phyloP scores from a whole-genome alignment of 495 filamentous ascomycete genomes.

The Aspergillus panamensis region DNA sequence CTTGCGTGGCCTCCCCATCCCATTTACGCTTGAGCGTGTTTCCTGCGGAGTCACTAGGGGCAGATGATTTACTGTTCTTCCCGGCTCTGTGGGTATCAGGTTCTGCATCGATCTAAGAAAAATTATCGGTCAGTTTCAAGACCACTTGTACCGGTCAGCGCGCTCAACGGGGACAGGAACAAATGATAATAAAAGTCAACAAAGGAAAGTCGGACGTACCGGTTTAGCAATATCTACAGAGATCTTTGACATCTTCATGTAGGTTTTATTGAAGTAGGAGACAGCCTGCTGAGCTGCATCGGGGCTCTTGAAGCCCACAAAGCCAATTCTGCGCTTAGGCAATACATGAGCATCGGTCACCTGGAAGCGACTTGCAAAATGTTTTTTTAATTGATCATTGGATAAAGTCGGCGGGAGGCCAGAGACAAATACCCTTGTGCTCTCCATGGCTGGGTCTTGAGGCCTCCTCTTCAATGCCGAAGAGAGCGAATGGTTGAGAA shows the following conservation, averaged over 20 bases:
- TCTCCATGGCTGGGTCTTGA: slow-evolving; percentile 38
- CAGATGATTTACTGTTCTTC: slow-evolving; percentile 23
- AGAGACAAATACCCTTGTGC: slow-evolving; percentile 82
- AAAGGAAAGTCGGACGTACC: slow-evolving; percentile 47
- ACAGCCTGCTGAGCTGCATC: slow-evolving; percentile 77
- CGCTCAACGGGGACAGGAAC: slow-evolving; percentile 29
- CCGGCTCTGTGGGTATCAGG: slow-evolving; percentile 32
- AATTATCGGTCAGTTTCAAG: slow-evolving; percentile 43
- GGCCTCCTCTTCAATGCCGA: slow-evolving; percentile 17
- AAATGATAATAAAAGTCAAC: background rate
- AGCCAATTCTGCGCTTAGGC: slow-evolving; percentile 85
- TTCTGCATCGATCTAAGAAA: slow-evolving; percentile 38
- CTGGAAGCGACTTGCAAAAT: slow-evolving; percentile 72
- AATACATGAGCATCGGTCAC: slow-evolving; percentile 92
- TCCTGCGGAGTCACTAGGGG: slow-evolving; percentile 14
- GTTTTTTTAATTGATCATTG: slow-evolving; percentile 77
- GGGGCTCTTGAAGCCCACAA: slow-evolving; percentile 85
- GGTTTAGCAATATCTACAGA: slow-evolving; percentile 85
- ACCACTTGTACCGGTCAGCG: slow-evolving; percentile 48
- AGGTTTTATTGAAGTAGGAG: slow-evolving; percentile 91
- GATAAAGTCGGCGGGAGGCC: slow-evolving; percentile 71
- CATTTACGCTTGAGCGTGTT: slow-evolving; percentile 56
- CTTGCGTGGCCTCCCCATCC: slow-evolving; percentile 45
- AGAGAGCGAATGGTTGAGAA: slow-evolving; percentile 22
- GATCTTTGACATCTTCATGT: slow-evolving; percentile 96